Conservation (phyloP, 306 rosid species). For the Cotoneaster glaucophyllus region DNA sequence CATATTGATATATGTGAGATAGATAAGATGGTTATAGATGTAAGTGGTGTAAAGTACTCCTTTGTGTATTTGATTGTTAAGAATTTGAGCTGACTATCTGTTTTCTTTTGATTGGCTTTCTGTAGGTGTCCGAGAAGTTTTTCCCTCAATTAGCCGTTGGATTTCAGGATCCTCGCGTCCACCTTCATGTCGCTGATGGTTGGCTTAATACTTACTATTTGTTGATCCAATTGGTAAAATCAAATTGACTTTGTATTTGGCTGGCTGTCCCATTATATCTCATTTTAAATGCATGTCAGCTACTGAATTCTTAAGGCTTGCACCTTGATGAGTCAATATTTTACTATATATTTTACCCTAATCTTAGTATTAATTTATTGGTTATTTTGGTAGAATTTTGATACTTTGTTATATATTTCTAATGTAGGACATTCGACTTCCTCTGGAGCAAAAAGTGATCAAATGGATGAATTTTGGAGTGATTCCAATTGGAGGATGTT, state of each 20-base stretch:
- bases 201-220: slow-evolving; percentile 5
- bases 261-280: slow-evolving; percentile 2
- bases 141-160: slow-evolving; percentile 86
- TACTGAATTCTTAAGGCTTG: slow-evolving; percentile 56
- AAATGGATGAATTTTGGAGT: no score
- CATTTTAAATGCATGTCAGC: slow-evolving; percentile 42
- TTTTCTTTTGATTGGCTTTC: slow-evolving; percentile 13
- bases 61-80: slow-evolving; percentile 2
- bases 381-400: no score
- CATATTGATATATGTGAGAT: slow-evolving; percentile 96
- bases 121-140: slow-evolving; percentile 72
- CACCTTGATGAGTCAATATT: no score
- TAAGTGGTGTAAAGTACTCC: slow-evolving; percentile 32
- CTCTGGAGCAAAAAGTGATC: no score
- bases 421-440: no score
- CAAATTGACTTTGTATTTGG: not conserved
- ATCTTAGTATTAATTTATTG: no score
- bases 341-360: no score
- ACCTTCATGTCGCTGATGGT: slow-evolving; percentile 92
- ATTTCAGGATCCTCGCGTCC: slow-evolving; percentile 91
- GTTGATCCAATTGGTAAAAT: slow-evolving; percentile 3
- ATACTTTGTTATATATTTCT: no score
- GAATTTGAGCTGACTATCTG: slow-evolving; percentile 8
- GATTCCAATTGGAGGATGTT: no score
- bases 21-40: slow-evolving; percentile 96